phyloP scores from a whole-genome alignment of 140 eudicot genomes.

The Anethum foeniculum region DNA sequence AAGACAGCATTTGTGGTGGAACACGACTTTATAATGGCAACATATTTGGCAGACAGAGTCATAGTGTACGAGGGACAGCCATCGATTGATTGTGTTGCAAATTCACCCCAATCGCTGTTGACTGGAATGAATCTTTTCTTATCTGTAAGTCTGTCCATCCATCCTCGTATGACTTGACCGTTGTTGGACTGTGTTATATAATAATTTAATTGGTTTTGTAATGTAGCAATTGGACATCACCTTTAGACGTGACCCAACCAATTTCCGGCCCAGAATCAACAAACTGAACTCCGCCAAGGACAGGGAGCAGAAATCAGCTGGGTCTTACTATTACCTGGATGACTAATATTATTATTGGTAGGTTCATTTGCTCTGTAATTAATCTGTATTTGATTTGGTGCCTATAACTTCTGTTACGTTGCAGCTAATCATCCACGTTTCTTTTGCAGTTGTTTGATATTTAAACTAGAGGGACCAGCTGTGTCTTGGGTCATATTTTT shows the following conservation, averaged over 20 bases:
- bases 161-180: not conserved
- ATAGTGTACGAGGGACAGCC: conserved; percentile 59
- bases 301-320: conserved; percentile 59
- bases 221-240: conserved; percentile 63
- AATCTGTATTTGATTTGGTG: not conserved
- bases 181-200: not conserved
- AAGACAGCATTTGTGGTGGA: conserved; percentile 73
- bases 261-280: conserved; percentile 60
- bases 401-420: not conserved
- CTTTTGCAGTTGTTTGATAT: not conserved
- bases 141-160: conserved; percentile 30
- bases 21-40: conserved; percentile 72
- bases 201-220: not conserved
- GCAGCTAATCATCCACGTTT: not conserved
- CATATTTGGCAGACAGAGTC: conserved; percentile 64
- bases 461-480: not conserved
- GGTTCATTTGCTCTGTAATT: not conserved
- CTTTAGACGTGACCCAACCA: conserved; percentile 68
- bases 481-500: not conserved
- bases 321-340: conserved; percentile 58
- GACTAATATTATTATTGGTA: not conserved
- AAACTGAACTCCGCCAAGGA: conserved; percentile 63
- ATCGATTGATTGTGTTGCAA: conserved; percentile 50
- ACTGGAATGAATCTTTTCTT: conserved; percentile 66
- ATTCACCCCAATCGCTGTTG: conserved; percentile 56